Evolutionary conservation across 2,329 filamentous ascomycete species (phyloP).

Genomic region (Tolypocladium pustulatum): DNA sequence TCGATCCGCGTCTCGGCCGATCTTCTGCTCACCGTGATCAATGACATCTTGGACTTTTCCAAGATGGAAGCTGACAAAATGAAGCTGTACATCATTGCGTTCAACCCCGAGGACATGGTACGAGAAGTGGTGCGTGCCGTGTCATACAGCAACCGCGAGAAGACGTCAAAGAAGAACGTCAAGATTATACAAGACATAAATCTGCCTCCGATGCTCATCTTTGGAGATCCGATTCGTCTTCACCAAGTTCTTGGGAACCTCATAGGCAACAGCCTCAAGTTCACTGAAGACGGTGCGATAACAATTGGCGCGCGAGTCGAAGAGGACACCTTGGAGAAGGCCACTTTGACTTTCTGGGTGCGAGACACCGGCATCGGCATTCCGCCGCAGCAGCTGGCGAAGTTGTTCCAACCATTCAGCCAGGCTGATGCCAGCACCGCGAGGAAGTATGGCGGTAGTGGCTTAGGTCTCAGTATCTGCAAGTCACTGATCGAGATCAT

Average conservation of each 20-base stretch:
- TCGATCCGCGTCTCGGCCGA: slow-evolving; percentile 81
- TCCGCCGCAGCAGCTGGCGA: slow-evolving; percentile 67
- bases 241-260: slow-evolving; percentile 70
- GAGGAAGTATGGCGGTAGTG: slow-evolving; percentile 83
- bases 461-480: slow-evolving; percentile 85
- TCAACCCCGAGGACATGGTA: slow-evolving; percentile 58
- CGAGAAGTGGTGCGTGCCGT: slow-evolving; percentile 55
- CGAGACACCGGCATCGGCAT: slow-evolving; percentile 89
- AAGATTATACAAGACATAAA: slow-evolving; percentile 61
- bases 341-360: slow-evolving; percentile 75
- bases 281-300: slow-evolving; percentile 77
- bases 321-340: slow-evolving; percentile 56
- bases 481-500: slow-evolving; percentile 89
- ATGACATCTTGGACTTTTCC: slow-evolving; percentile 92
- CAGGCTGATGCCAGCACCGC: slow-evolving; percentile 88
- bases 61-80: slow-evolving; percentile 86
- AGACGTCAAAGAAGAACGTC: slow-evolving; percentile 51
- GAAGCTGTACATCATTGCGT: slow-evolving; percentile 64
- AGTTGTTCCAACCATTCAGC: slow-evolving; percentile 85
- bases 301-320: slow-evolving; percentile 71
- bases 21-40: slow-evolving; percentile 82
- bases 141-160: slow-evolving; percentile 55
- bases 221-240: slow-evolving; percentile 55
- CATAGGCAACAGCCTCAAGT: slow-evolving; percentile 88
- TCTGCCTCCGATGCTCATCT: slow-evolving; percentile 61